A percentile compares a stretch with the other conserved stretches of the same genome.
Evolutionary conservation across 208 protist genomes (phyloP).

Genomic region (Plasmodiophora brassicae): DNA sequence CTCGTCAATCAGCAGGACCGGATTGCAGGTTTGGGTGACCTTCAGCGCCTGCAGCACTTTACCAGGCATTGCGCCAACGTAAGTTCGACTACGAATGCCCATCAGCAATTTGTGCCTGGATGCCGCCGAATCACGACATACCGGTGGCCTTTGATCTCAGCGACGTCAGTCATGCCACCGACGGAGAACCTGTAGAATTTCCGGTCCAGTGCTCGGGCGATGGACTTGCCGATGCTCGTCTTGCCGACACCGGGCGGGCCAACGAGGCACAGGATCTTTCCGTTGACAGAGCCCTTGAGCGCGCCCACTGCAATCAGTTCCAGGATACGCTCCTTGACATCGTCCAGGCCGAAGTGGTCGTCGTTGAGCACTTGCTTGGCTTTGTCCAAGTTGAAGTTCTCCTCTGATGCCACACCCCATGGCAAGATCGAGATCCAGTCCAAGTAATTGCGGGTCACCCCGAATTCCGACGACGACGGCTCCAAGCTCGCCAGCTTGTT

Average conservation of each 20-base stretch:
- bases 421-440: constrained; percentile 74
- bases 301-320: constrained; percentile 74
- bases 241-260: constrained; percentile 68
- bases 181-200: constrained; percentile 75
- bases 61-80: constrained; percentile 75
- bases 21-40: constrained; percentile 62
- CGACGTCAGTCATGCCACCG: constrained; percentile 72
- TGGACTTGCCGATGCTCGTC: constrained; percentile 70
- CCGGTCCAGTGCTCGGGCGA: constrained; percentile 48
- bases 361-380: constrained; percentile 30
- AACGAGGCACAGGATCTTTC: constrained; percentile 75
- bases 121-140: constrained; percentile 49
- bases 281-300: constrained; percentile 44
- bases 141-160: constrained; percentile 79
- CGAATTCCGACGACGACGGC: constrained; percentile 63
- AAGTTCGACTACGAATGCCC: constrained; percentile 47
- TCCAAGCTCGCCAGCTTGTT: constrained; percentile 62
- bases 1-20: constrained; percentile 81
- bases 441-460: constrained; percentile 63
- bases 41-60: constrained; percentile 75
- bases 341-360: constrained; percentile 65
- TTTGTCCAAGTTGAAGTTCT: constrained; percentile 62
- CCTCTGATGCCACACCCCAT: constrained; percentile 58
- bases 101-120: background rate
- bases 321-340: constrained; percentile 77